These are phyloP conservation scores for Podaxis sp. DNA, from an alignment of 768 basidiomycete species.

Conservation along the genomic window DNA sequence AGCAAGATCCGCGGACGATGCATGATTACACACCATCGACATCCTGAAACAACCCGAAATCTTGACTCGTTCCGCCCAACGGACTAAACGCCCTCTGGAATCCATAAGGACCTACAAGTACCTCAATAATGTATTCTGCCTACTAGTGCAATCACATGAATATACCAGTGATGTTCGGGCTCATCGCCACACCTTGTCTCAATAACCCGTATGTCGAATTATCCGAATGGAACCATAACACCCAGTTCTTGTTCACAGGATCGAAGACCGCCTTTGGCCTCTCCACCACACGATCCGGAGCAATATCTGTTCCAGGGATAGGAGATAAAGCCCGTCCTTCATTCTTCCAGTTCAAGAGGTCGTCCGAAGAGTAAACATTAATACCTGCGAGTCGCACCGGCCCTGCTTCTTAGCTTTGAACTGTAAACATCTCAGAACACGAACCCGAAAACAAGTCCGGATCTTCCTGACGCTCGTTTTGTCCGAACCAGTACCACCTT, in stretches of 20 bases:
- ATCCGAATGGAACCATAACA: constrained; percentile 30
- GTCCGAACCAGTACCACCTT: constrained; percentile 29
- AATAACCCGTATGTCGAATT: constrained; percentile 27
- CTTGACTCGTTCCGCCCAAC: constrained; percentile 5
- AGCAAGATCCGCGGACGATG: not conserved
- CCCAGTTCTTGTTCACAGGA: constrained; percentile 21
- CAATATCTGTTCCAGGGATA: constrained; percentile 24
- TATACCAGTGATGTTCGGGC: constrained; percentile 26
- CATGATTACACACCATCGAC: not conserved
- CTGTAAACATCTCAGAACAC: not conserved
- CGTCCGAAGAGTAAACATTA: constrained; percentile 26
- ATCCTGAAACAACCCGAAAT: constrained; percentile 9
- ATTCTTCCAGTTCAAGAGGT: constrained; percentile 28
- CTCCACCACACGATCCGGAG: constrained; percentile 24
- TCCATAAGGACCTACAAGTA: not conserved
- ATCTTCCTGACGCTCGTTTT: constrained; percentile 24
- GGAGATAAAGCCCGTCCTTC: constrained; percentile 26
- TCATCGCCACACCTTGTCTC: constrained; percentile 26
- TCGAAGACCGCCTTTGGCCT: constrained; percentile 27
- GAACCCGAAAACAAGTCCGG: constrained; percentile 23
- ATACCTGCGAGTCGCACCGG: constrained; percentile 7
- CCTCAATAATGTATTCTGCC: no score
- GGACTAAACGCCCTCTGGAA: constrained; percentile 7
- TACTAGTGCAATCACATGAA: not conserved
- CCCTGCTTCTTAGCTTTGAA: not conserved